Evolutionary conservation across 1,139 yeast species (phyloP), one percentile per base, ranked within the genome.

Genomic region (Magnusiomyces tetraspermus): DNA sequence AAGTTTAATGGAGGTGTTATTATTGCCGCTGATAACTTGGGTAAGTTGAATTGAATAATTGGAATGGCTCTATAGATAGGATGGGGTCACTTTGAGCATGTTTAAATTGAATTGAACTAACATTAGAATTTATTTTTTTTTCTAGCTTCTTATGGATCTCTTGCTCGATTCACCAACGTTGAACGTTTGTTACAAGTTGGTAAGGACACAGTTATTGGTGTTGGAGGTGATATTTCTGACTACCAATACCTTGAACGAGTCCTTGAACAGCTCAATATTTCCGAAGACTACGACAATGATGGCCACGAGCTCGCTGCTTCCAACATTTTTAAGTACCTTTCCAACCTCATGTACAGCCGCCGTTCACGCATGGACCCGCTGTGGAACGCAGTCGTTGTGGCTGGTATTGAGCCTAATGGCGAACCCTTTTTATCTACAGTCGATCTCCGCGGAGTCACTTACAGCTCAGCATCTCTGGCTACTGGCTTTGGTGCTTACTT

Each of bases 401-500:
- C 90, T 10, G 99, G 97, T 3, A 77, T 84, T 62, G 83, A 81
- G 55, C 23, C 17, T 2, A 83, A 79, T 42, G 52, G 51, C 43
- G 78, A 78, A 45, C 72, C 73, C 51, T 86, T 85, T 63, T 75
- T 92, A 63, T 82, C 83, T 60, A 90, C 86, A 65, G 95, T 89
- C 48, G 97, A 94, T 68, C 75, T 94, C 58, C 76, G 89, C 55
- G 99, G 99, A 48, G 96, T 90, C 22, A 79, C 95, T 0, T 94
- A 86, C 69, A 78, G 87, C 8, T 78, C 97, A 0, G 95, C 96
- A 36, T 77, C 95, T 2, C 73, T 94, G 57, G 96, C 97, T 49
- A 90, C 98, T 1, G 99, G 99, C 1, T 92, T 90, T 68, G 99
- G 98, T 54, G 84, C 95, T 13, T 92, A 94, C 69, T 76, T 94